These are phyloP conservation scores for Tricladium varicosporioides DNA, from an alignment of 2,329 filamentous ascomycete species.

Conservation along the genomic window DNA sequence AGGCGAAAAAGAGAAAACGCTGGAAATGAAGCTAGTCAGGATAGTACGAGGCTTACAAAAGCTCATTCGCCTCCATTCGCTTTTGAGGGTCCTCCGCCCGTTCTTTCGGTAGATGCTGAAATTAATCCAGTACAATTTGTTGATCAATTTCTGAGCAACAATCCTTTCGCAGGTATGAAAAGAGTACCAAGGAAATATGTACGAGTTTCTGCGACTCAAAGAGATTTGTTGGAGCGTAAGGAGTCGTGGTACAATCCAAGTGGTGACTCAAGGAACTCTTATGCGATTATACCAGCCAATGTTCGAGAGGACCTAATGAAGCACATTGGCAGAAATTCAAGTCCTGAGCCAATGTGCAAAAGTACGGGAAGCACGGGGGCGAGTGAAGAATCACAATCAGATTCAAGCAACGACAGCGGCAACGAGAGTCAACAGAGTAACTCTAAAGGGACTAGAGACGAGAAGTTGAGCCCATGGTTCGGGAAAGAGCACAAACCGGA, in stretches of 20 bases:
- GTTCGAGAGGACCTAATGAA: slow-evolving; percentile 24
- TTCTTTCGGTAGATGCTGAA: too few species aligned
- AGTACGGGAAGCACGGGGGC: not conserved
- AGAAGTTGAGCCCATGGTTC: too few species aligned
- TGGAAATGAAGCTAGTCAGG: too few species aligned
- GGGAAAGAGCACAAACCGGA: too few species aligned
- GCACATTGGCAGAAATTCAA: slow-evolving; percentile 9
- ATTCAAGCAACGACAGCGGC: not conserved
- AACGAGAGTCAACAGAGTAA: not conserved
- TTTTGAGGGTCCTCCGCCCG: too few species aligned
- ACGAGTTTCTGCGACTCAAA: slow-evolving; percentile 48
- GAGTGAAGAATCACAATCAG: not conserved
- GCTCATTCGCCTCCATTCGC: too few species aligned
- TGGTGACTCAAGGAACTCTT: not conserved
- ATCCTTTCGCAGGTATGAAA: slow-evolving; percentile 26
- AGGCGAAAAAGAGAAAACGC: not conserved
- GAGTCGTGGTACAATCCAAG: slow-evolving; percentile 38
- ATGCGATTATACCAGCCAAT: slow-evolving; percentile 34
- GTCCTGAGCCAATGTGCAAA: not conserved
- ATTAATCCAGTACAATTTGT: not conserved
- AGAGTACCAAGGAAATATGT: slow-evolving; percentile 42
- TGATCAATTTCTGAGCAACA: slow-evolving; percentile 22
- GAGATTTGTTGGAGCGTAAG: slow-evolving; percentile 43
- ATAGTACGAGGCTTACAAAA: too few species aligned
- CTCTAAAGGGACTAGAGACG: not conserved